These are phyloP conservation scores for Carex pumila DNA, from an alignment of 176 grass and related monocot genomes.

Conservation along the genomic window DNA sequence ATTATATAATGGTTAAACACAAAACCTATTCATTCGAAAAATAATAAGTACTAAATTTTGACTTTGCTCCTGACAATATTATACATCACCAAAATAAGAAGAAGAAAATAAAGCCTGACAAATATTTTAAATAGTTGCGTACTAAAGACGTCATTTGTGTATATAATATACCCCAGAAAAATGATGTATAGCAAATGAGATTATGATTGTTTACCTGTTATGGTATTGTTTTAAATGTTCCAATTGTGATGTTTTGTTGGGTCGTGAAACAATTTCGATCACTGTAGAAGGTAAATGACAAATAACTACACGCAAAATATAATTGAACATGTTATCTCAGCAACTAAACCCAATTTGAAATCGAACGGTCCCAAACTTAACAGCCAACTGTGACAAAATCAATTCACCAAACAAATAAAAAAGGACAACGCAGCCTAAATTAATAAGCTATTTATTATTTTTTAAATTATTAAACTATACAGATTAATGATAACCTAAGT, in stretches of 20 bases:
- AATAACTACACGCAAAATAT: neutral
- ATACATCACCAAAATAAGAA: neutral
- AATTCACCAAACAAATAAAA: neutral
- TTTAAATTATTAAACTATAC: neutral
- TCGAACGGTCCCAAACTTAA: neutral
- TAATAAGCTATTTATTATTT: neutral
- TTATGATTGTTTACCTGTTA: neutral
- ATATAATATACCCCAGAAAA: neutral
- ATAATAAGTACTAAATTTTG: too few relatives aligned
- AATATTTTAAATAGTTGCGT: neutral
- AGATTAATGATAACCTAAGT: neutral
- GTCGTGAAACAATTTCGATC: neutral
- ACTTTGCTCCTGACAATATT: neutral
- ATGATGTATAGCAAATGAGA: neutral
- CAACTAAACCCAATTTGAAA: neutral
- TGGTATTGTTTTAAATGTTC: neutral
- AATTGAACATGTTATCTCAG: neutral
- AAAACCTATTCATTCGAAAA: too few relatives aligned
- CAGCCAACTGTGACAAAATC: neutral
- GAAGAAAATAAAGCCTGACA: neutral
- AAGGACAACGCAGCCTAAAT: neutral
- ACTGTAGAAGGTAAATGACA: neutral
- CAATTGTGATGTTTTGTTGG: neutral
- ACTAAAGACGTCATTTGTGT: neutral
- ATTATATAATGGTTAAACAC: too few relatives aligned